Evolutionary conservation across 495 filamentous ascomycete genomes (phyloP).

Genomic region (Daldinia bambusicola): DNA sequence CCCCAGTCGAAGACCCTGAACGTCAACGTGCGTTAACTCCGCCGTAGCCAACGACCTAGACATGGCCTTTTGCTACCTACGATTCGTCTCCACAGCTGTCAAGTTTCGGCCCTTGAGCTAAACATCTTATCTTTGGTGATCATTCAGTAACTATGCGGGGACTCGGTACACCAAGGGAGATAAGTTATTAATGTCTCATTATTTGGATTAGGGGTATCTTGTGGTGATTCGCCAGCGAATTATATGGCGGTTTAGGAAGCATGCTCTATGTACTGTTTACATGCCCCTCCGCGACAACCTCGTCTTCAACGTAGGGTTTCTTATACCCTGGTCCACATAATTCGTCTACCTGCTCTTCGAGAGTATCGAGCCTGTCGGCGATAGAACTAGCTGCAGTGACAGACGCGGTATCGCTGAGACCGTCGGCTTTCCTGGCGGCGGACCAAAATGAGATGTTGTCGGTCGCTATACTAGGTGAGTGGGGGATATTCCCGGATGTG

Average conservation of each 20-base stretch:
- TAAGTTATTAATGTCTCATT: neutral
- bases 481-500: conserved; percentile 7
- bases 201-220: neutral
- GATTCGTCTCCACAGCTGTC: neutral
- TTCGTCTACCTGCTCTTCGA: conserved; percentile 23
- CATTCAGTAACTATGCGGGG: neutral
- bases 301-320: conserved; percentile 44
- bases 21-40: conserved; percentile 1
- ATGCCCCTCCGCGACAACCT: conserved; percentile 1
- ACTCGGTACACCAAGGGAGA: neutral
- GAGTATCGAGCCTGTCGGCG: conserved; percentile 24
- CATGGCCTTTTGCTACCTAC: neutral
- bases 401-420: conserved; percentile 36
- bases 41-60: neutral
- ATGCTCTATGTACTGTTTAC: conserved; percentile 3
- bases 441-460: conserved; percentile 48
- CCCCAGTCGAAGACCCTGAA: neutral
- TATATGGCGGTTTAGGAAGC: neutral
- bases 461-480: conserved; percentile 41
- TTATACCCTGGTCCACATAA: conserved; percentile 23
- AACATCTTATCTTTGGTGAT: neutral
- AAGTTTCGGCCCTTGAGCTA: neutral
- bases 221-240: conserved; percentile 1
- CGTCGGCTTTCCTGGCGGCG: conserved; percentile 34
- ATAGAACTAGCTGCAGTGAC: conserved; percentile 45